Percentiles rank a stretch among this genome's conserved stretches.
Evolutionary conservation across 208 protist genomes (phyloP).

Genomic region (Trypanosoma scelopori): DNA sequence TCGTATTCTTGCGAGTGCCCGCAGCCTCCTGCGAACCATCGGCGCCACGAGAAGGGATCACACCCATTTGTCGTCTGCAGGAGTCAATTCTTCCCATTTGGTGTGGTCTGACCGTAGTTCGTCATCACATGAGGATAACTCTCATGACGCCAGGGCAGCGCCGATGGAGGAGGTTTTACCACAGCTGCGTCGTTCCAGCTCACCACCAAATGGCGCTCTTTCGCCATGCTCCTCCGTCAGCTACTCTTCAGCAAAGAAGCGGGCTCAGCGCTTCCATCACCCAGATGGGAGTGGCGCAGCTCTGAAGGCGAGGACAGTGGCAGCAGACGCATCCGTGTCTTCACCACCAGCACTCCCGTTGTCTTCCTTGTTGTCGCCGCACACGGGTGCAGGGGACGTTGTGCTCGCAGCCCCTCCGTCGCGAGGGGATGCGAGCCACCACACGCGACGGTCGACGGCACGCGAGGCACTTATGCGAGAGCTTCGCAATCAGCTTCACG

Average conservation of each 20-base stretch:
- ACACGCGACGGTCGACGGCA: neutral
- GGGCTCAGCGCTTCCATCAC: neutral
- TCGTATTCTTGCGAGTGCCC: constrained; percentile 20
- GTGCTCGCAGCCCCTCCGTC: neutral
- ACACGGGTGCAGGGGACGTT: neutral
- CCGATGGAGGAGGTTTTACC: neutral
- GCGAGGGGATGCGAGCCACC: neutral
- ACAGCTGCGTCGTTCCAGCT: constrained; percentile 5
- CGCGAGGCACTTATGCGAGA: constrained; percentile 24
- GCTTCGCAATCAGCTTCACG: constrained; percentile 20
- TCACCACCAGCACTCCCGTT: neutral
- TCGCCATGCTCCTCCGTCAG: constrained; percentile 22
- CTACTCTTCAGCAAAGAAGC: constrained; percentile 23
- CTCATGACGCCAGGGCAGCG: neutral
- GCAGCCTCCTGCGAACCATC: constrained; percentile 10
- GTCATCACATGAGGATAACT: neutral
- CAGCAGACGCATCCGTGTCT: neutral
- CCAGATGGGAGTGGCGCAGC: neutral
- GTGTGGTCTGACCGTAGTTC: neutral
- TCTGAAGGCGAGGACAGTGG: neutral
- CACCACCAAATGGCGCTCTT: constrained; percentile 8
- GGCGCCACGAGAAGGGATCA: neutral
- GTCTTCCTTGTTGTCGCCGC: neutral
- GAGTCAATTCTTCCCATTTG: neutral
- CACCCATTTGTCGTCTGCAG: neutral